A percentile compares a stretch with the other conserved stretches of the same genome.
phyloP scores from a whole-genome alignment of 2,329 filamentous ascomycete genomes.

The Ceratocystis huliohia region DNA sequence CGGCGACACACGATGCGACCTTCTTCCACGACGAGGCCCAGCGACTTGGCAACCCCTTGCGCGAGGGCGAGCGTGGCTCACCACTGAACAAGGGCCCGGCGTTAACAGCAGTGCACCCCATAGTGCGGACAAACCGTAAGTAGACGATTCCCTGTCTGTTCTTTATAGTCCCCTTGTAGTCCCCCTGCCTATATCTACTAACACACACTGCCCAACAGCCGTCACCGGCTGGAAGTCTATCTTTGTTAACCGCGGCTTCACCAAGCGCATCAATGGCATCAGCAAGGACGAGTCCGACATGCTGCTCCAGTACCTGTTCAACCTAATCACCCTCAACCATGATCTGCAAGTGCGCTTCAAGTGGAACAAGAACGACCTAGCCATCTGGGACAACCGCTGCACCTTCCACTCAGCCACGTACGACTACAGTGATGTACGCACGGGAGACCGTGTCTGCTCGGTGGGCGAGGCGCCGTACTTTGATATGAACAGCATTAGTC shows the following conservation, averaged over 20 bases:
- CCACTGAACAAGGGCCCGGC: conserved; percentile 44
- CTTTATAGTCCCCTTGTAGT: not conserved
- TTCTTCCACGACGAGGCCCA: conserved; percentile 40
- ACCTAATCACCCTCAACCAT: conserved; percentile 41
- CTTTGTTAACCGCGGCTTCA: conserved; percentile 40
- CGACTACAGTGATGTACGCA: conserved; percentile 42
- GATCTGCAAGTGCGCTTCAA: conserved; percentile 44
- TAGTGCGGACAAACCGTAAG: conserved; percentile 44
- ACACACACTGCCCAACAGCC: conserved; percentile 23
- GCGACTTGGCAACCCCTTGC: conserved; percentile 35
- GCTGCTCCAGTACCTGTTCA: conserved; percentile 37
- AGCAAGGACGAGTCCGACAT: conserved; percentile 42
- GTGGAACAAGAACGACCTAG: conserved; percentile 40
- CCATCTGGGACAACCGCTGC: conserved; percentile 29
- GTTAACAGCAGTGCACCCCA: conserved; percentile 39
- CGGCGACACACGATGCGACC: conserved; percentile 36
- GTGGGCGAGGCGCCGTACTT: conserved; percentile 42
- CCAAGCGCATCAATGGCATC: conserved; percentile 42
- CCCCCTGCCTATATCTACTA: not conserved
- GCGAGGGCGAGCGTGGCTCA: conserved; percentile 37
- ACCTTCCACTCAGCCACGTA: conserved; percentile 46
- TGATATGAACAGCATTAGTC: conserved; percentile 37
- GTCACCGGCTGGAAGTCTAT: conserved; percentile 47
- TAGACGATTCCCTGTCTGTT: not conserved
- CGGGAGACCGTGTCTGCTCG: conserved; percentile 40